Base-by-base conservation (phyloP, 371 early-diverging fungal genomes). In the Mortierella sp. region DNA sequence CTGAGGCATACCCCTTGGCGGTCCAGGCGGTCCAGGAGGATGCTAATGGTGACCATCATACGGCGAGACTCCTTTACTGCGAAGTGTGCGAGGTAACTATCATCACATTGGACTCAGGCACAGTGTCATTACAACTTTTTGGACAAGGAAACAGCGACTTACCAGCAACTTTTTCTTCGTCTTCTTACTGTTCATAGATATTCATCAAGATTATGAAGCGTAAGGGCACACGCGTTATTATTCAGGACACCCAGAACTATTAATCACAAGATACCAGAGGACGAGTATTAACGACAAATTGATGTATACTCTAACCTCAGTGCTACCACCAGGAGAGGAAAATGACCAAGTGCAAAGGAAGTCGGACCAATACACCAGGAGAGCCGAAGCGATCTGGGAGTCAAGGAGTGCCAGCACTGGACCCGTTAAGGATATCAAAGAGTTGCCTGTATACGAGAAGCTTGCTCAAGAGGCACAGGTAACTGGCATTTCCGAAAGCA, bases 1-100 rank as follows among this genome's bases (percentile, higher is more conserved):
- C 81, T 16, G 90, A 89, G 70, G 91, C 93, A 11, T 93, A 90
- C 72, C 75, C 75, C 1, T 74, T 83, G 16, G 92, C 93, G 12
- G 83, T 89, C 24, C 82, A 88, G 21, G 93, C 93, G 65, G 90
- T 93, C 72, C 84, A 89, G 71, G 83, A 88, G 60, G 93, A 93
- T 81, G 75, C 75, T 1, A 79, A 78, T 51, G 92, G 91, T 4
- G 87, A 87, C 71, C 90, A 88, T 74, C 83, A 79, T 43, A 83
- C 90, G 63, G 93, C 93, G 11, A 80, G 82, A 27, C 75, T 89
- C 10, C 87, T 88, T 14, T 93, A 93, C 70, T 82, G 83, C 70
- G 87, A 82, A 71, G 89, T 90, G 29, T 90, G 90, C 70, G 83
- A 91, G 88, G 93, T 92, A 89, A 48, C 48, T 27, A 46, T 8